Percentiles rank a stretch among this genome's conserved stretches.
Conservation (phyloP, 2,329 filamentous ascomycete species). For the Xylariaceae sp. region DNA sequence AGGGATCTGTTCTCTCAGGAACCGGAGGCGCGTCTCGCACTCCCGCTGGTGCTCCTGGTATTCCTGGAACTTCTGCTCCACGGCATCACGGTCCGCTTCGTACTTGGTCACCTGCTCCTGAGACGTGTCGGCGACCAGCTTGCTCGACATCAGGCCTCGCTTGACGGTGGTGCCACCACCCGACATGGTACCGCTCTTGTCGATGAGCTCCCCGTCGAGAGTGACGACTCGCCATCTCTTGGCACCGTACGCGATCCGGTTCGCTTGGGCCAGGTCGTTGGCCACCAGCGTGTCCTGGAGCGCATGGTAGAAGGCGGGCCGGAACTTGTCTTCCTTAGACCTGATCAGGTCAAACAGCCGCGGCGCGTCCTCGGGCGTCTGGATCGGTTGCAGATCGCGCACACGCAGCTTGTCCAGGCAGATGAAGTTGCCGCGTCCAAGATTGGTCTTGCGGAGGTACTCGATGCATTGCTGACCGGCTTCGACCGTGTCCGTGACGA, state of each 20-base stretch:
- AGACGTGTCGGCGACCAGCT: constrained; percentile 76
- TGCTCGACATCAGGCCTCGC: constrained; percentile 93
- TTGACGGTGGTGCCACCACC: constrained; percentile 89
- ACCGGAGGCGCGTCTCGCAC: constrained; percentile 64
- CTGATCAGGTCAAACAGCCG: constrained; percentile 89
- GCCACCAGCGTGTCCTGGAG: constrained; percentile 94
- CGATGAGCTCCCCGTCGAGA: constrained; percentile 88
- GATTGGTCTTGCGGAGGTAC: constrained; percentile 92
- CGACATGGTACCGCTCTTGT: constrained; percentile 98
- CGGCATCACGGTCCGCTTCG: constrained; percentile 75
- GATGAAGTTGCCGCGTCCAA: constrained; percentile 95
- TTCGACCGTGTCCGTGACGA: constrained; percentile 94
- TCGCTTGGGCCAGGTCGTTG: constrained; percentile 87
- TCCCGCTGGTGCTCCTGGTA: constrained; percentile 81
- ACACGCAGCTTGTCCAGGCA: constrained; percentile 79
- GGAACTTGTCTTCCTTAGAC: constrained; percentile 79
- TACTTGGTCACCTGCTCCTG: constrained; percentile 85
- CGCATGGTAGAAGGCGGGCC: constrained; percentile 88
- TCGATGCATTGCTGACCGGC: constrained; percentile 97
- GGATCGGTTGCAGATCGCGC: constrained; percentile 69
- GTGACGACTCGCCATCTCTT: constrained; percentile 95
- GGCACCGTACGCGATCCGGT: constrained; percentile 91
- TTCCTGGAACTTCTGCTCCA: constrained; percentile 75
- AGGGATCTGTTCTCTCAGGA: constrained; percentile 71
- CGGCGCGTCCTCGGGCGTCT: constrained; percentile 87